These are phyloP conservation scores for Sarocladium oryzae DNA, from an alignment of 2,329 filamentous ascomycete species.

Conservation along the genomic window DNA sequence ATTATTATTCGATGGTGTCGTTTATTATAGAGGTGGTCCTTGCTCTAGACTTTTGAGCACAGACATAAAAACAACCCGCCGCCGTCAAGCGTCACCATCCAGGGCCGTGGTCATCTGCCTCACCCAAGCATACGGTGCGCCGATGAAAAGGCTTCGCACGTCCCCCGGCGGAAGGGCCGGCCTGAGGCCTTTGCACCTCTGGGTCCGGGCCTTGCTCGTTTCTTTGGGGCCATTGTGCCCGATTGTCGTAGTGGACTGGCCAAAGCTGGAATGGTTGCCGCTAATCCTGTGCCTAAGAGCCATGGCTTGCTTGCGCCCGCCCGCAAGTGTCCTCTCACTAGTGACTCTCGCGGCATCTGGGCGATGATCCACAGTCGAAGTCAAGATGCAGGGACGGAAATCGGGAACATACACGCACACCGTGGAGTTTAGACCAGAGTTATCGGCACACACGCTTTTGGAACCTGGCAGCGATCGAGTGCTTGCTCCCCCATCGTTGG, in stretches of 20 bases:
- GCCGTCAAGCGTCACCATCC: not conserved
- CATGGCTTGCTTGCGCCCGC: not conserved
- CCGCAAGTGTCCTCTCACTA: slow-evolving; percentile 4
- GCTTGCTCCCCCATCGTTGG: not conserved
- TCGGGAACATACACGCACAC: too few species aligned
- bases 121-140: not conserved
- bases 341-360: not conserved
- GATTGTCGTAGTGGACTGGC: not conserved
- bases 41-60: not conserved
- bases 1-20: too few species aligned
- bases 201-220: not conserved
- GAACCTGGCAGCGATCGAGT: not conserved
- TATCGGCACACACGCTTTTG: not conserved
- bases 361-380: not conserved
- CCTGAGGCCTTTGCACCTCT: too few species aligned
- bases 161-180: too few species aligned
- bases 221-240: too few species aligned
- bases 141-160: not conserved
- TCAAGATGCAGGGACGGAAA: slow-evolving; percentile 1
- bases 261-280: too few species aligned
- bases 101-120: too few species aligned
- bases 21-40: slow-evolving; percentile 5
- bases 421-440: not conserved
- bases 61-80: too few species aligned
- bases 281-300: too few species aligned